Percentiles rank a stretch among this genome's conserved stretches.
phyloP scores from a whole-genome alignment of 176 grass and related monocot species.

The Oryza rufipogon region DNA sequence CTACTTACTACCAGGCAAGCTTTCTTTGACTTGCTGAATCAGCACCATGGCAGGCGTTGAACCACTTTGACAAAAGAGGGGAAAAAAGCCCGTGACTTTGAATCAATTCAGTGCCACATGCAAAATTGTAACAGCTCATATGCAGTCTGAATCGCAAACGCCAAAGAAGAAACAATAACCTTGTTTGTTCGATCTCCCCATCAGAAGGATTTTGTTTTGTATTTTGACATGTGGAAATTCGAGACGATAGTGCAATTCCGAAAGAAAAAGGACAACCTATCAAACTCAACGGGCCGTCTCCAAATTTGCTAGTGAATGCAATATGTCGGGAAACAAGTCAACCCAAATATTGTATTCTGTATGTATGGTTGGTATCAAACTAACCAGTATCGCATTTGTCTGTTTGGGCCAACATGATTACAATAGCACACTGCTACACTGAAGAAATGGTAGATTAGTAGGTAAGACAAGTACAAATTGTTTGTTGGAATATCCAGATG shows the following conservation, averaged over 20 bases:
- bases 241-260: not conserved
- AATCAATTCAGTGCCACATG: not conserved
- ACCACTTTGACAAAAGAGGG: not conserved
- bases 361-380: conserved; percentile 41
- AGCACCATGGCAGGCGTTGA: not conserved
- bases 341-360: not conserved
- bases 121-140: not conserved
- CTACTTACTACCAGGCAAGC: not conserved
- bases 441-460: not conserved
- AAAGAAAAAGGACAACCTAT: not conserved
- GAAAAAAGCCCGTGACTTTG: not conserved
- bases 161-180: not conserved
- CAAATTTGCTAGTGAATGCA: conserved; percentile 40
- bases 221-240: not conserved
- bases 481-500: not conserved
- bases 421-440: not conserved
- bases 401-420: not conserved
- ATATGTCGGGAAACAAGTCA: conserved; percentile 7
- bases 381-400: conserved; percentile 25
- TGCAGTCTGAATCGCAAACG: not conserved
- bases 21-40: conserved; percentile 4
- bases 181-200: not conserved
- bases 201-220: not conserved
- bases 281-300: conserved; percentile 43
- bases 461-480: not conserved